These are phyloP conservation scores for Volvox reticuliferus DNA, from an alignment of 139 green algal genomes.

Conservation along the genomic window DNA sequence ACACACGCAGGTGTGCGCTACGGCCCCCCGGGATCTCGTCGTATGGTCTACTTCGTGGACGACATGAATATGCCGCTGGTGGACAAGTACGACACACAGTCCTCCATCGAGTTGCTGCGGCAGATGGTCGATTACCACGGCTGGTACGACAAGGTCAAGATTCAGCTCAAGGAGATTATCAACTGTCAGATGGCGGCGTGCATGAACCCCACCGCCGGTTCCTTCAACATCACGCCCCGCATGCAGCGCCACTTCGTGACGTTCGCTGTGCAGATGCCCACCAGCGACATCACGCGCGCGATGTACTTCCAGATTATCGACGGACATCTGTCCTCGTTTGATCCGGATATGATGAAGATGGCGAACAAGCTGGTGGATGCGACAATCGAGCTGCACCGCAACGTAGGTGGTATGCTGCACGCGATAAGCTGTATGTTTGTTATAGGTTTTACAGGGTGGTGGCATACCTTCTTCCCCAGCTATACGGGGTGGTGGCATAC, in stretches of 20 bases:
- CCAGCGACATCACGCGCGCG: slow-evolving; percentile 87
- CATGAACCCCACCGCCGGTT: slow-evolving; percentile 94
- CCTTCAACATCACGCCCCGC: slow-evolving; percentile 91
- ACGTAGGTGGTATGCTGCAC: background rate
- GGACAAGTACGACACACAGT: slow-evolving; percentile 91
- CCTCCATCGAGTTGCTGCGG: slow-evolving; percentile 90
- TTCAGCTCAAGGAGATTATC: slow-evolving; percentile 93
- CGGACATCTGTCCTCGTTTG: slow-evolving; percentile 79
- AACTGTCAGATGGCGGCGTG: slow-evolving; percentile 88
- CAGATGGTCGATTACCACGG: slow-evolving; percentile 93
- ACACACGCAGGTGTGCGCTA: slow-evolving; percentile 85
- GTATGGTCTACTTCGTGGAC: slow-evolving; percentile 94
- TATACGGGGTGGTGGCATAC: too few relatives aligned
- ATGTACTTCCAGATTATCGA: slow-evolving; percentile 86
- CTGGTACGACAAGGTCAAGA: slow-evolving; percentile 91
- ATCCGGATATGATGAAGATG: slow-evolving; percentile 77
- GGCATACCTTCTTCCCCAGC: too few relatives aligned
- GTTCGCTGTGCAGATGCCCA: slow-evolving; percentile 90
- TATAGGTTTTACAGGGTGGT: too few relatives aligned
- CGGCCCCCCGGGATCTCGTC: slow-evolving; percentile 86
- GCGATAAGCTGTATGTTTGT: too few relatives aligned
- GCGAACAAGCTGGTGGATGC: slow-evolving; percentile 84
- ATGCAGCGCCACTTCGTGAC: slow-evolving; percentile 95
- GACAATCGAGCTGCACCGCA: slow-evolving; percentile 88
- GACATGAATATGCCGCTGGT: slow-evolving; percentile 94